Base-by-base conservation (phyloP, 2,329 filamentous ascomycete genomes). In the Apiospora aurea region DNA sequence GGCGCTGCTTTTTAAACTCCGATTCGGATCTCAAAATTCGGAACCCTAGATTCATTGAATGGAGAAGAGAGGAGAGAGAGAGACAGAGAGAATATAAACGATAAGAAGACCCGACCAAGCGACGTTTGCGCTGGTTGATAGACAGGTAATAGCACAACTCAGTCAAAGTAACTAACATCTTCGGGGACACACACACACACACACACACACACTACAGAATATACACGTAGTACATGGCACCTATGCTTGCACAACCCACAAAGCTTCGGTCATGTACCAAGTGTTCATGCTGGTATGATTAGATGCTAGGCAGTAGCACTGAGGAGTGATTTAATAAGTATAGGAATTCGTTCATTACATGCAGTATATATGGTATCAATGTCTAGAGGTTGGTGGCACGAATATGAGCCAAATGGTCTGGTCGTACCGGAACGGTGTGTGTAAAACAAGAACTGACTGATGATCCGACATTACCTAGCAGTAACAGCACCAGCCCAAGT, bases 381-480 rank as follows among this genome's bases (percentile, higher is more conserved):
- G 34, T 64, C 57, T 64, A 64, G 57, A 41, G 29, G 21, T 38
- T 38, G 34, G 34, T 41, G n/a, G 57, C 57, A 38, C 34, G 8
- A 38, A 64, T 41, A 41, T 29, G 53, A 61, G 16, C 53, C 53
- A 61, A 34, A 61, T n/a, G 53, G 53, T 61, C 53, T 38, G 53
- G 57, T 64, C 34, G 34, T 8, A 13, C 6, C 38, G 34, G 34
- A 41, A 34, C 16, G 29, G 53, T 38, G 29, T 61, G 26, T n/a
- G 57, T 49, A 46, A 69, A 69, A 49, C 47, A 49, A 69, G 29
- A 68, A 49, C 44, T 34, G 44, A 49, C 67, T 69, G 67, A 49
- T 44, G 67, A 69, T 69, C 67, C 67, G 7, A 47, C 29, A 69
- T 46, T 69, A 69, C 67, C 44, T 69, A 38, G 47, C n/a, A 69